These are phyloP conservation scores for Carpinus fangiana DNA, from an alignment of 306 rosid genomes.

Conservation along the genomic window DNA sequence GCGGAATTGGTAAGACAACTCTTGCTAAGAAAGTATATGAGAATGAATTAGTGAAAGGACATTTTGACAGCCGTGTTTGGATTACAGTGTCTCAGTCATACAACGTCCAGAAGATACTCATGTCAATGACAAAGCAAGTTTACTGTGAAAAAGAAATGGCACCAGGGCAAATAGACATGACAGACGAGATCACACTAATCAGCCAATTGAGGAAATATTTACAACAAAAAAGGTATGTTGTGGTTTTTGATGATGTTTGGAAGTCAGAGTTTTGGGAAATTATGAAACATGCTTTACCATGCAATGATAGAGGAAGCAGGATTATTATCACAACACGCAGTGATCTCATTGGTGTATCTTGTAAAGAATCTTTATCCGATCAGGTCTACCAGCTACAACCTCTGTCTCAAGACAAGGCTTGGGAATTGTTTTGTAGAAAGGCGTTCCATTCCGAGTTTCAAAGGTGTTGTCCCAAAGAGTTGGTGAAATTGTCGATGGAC, in stretches of 20 bases:
- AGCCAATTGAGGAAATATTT: neutral
- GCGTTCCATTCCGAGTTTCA: neutral
- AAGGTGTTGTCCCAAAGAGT: neutral
- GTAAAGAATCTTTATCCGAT: neutral
- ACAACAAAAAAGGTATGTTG: neutral
- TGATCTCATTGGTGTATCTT: neutral
- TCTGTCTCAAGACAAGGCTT: neutral
- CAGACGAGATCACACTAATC: neutral
- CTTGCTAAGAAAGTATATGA: slow-evolving; percentile 5
- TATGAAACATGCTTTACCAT: slow-evolving; percentile 2
- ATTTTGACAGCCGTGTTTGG: neutral
- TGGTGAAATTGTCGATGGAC: neutral
- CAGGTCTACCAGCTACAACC: neutral
- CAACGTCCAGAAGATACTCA: neutral
- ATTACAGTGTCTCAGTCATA: slow-evolving; percentile 5
- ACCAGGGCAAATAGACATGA: neutral
- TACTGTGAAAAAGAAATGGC: neutral
- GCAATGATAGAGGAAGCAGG: slow-evolving; percentile 2
- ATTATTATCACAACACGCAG: neutral
- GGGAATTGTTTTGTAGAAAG: neutral
- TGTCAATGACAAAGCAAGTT: neutral
- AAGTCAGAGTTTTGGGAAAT: slow-evolving; percentile 1
- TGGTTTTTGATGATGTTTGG: slow-evolving; percentile 5
- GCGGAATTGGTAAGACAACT: neutral
- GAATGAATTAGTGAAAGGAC: slow-evolving; percentile 1